phyloP scores from a whole-genome alignment of 2,329 filamentous ascomycete genomes.

The Botryotinia globosa region DNA sequence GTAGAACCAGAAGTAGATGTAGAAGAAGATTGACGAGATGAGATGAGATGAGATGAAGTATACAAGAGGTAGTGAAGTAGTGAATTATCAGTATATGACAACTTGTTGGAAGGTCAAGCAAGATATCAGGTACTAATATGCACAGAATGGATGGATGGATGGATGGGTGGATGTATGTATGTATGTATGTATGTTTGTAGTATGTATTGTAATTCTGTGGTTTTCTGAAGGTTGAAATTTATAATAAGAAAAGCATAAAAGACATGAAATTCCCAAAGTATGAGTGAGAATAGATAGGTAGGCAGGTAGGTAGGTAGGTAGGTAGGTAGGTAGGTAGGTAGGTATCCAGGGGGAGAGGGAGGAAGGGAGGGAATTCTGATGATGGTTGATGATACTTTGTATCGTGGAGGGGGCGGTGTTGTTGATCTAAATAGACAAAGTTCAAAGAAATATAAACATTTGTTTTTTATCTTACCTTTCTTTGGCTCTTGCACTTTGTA shows the following conservation, averaged over 20 bases:
- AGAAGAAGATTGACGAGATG: background rate
- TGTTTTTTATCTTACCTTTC: slow-evolving; percentile 9
- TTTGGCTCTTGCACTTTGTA: background rate
- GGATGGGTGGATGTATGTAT: background rate
- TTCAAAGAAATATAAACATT: slow-evolving; percentile 7
- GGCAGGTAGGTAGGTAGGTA: background rate
- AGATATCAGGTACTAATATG: background rate
- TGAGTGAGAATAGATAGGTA: background rate
- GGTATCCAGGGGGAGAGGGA: background rate
- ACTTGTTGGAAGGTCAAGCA: background rate
- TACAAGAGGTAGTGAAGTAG: background rate
- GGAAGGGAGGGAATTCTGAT: background rate
- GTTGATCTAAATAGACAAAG: background rate
- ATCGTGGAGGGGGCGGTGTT: background rate
- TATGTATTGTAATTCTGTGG: background rate
- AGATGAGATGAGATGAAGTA: background rate
- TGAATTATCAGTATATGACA: background rate
- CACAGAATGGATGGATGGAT: background rate
- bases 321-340: background rate
- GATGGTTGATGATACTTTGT: background rate
- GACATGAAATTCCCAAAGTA: background rate
- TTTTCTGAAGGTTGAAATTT: background rate
- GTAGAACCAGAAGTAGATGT: background rate
- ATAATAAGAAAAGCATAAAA: background rate
- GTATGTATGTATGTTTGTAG: background rate